These are phyloP conservation scores for Penstemon barbatus DNA, from an alignment of 257 asterid species.

Conservation along the genomic window DNA sequence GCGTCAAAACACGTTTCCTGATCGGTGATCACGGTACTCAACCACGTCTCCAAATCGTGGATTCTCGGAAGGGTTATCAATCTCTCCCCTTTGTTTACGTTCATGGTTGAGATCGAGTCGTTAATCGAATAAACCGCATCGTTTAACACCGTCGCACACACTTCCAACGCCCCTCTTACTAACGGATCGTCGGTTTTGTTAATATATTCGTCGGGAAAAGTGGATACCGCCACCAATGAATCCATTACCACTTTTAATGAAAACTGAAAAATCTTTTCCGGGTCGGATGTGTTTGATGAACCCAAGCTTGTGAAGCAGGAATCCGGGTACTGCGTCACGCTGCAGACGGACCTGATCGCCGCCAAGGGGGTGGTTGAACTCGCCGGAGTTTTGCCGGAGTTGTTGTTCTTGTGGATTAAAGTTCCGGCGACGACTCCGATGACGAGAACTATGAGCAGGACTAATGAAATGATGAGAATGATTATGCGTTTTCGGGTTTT, in stretches of 20 bases:
- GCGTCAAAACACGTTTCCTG: slow-evolving; percentile 80
- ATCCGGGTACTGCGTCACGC: slow-evolving; percentile 48
- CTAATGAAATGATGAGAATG: slow-evolving; percentile 44
- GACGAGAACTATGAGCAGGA: slow-evolving; percentile 41
- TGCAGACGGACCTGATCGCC: slow-evolving; percentile 61
- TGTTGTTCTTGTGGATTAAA: slow-evolving; percentile 37
- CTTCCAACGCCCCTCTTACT: slow-evolving; percentile 46
- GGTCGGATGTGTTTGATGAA: slow-evolving; percentile 49
- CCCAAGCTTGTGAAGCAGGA: slow-evolving; percentile 52
- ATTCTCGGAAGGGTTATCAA: slow-evolving; percentile 25
- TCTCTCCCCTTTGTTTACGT: slow-evolving; percentile 26
- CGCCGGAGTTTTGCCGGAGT: slow-evolving; percentile 15
- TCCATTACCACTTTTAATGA: slow-evolving; percentile 46
- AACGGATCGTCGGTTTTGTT: slow-evolving; percentile 30
- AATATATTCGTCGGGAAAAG: slow-evolving; percentile 38
- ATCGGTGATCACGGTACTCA: slow-evolving; percentile 64
- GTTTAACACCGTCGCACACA: slow-evolving; percentile 50
- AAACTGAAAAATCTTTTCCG: slow-evolving; percentile 50
- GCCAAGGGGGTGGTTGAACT: slow-evolving; percentile 33
- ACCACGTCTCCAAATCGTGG: slow-evolving; percentile 61
- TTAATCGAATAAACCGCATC: slow-evolving; percentile 64
- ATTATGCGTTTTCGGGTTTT: slow-evolving; percentile 63
- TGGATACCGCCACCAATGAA: slow-evolving; percentile 41
- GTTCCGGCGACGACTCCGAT: slow-evolving; percentile 64
- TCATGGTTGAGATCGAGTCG: slow-evolving; percentile 43